Base-by-base conservation (phyloP, 495 filamentous ascomycete species). In the Neurospora sp. region DNA sequence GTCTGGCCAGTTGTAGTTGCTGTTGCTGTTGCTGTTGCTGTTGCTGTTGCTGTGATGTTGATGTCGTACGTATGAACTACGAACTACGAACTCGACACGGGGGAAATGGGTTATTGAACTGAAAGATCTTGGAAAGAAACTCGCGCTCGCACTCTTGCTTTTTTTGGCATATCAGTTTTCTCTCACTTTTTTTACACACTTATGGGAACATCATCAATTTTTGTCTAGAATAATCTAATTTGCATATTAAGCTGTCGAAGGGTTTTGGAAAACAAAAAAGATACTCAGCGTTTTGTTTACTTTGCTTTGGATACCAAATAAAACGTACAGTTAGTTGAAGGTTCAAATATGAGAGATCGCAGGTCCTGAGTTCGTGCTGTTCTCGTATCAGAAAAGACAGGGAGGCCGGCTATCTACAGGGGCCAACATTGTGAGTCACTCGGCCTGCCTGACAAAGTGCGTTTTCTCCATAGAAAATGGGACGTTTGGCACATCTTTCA, bases 1-100 rank as follows among this genome's bases (percentile, higher is more conserved):
- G 16, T 83, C 83, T 53, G 84, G 84, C 3, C 83, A 85, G 68
- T 70, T 86, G 22, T 86, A 82, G 53, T 65, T 61, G 12, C 27
- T 8, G 27, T 31, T 27, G 12, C 22, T 16, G 27, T 31, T 22
- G 68, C n/a, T n/a, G n/a, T n/a, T 61, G 12, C 27, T 8, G 27
- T 31, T 27, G 12, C 4, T 14, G 10, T 41, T 44, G 41, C 35
- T 69, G 68, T 16, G 31, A 65, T 65, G 53, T 65, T 65, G 53
- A 65, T 65, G 53, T 65, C 53, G 53, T 65, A 65, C 53, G 53
- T 61, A 61, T 16, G 53, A 31, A 61, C n/a, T 61, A 61, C 53
- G 53, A 61, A 61, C 12, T 61, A 61, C 53, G 22, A 61, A 61
- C 53, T 61, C 53, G 53, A 61, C 53, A 61, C 12, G 27, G 14